phyloP scores from a whole-genome alignment of 2,329 filamentous ascomycete genomes.

The Stagonosporopsis rhizophila region DNA sequence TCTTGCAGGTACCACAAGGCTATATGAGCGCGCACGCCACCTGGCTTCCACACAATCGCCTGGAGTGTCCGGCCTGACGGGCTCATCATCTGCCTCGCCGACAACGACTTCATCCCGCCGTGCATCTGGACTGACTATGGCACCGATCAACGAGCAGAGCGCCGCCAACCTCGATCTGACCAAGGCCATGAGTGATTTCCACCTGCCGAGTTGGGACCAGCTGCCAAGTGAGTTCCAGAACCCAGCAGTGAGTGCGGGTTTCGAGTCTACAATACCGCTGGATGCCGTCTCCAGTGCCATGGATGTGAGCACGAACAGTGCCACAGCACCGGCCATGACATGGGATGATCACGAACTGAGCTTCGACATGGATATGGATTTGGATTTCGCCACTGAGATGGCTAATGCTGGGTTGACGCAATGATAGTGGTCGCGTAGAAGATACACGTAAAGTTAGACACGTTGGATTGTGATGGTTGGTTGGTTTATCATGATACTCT shows the following conservation, averaged over 20 bases:
- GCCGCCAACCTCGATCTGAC: constrained; percentile 15
- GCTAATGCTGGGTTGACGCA: constrained; percentile 10
- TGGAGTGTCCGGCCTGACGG: constrained; percentile 25
- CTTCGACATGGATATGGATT: constrained; percentile 45
- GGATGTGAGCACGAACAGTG: constrained; percentile 6
- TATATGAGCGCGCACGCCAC: constrained; percentile 23
- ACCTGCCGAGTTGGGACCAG: constrained; percentile 40
- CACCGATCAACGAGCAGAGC: constrained; percentile 30
- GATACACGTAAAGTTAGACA: neutral
- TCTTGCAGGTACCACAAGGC: constrained; percentile 32
- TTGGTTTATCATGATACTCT: neutral
- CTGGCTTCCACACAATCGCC: constrained; percentile 25
- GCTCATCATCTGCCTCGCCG: constrained; percentile 24
- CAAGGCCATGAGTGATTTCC: constrained; percentile 25
- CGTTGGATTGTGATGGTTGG: neutral
- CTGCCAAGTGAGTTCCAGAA: constrained; percentile 34
- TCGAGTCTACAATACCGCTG: constrained; percentile 24
- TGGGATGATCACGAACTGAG: constrained; percentile 44
- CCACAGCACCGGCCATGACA: constrained; percentile 17
- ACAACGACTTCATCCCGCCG: constrained; percentile 26
- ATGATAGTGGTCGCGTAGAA: neutral
- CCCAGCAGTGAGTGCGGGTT: constrained; percentile 29
- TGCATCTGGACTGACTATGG: constrained; percentile 20
- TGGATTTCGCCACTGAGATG: constrained; percentile 24
- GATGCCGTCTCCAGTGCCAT: constrained; percentile 19